Evolutionary conservation across 108 stramenopile genomes (phyloP), one percentile per base, ranked within the genome.

Genomic region (Cyclotella cryptica): DNA sequence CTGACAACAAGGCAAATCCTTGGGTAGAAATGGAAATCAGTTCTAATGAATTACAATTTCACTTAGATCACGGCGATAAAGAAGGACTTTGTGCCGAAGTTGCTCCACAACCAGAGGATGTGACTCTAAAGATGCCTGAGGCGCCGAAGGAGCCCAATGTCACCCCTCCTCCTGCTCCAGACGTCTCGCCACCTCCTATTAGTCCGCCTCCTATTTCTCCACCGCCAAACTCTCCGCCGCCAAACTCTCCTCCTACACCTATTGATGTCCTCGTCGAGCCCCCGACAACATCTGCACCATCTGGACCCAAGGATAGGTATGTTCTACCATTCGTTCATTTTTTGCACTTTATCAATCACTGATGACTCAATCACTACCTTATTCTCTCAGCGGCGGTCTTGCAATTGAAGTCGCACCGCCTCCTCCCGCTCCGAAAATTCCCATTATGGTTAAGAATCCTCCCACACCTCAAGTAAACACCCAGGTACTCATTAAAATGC

Each of bases 401-500:
- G 30, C 15, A 40, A 62, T 62, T 41, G 61, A 62, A 40, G 40
- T 62, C 13, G 65, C 65, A 27, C 45, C 65, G 1, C 44, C 65
- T 27, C 8, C 26, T 47, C 46, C 65, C 6, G 24, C 19, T 21
- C 46, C 46, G 2, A 46, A 22, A 10, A 66, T 47, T 24, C 65
- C 65, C 44, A 47, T 66, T 22, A 47, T 8, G 1, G 43, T 66
- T 3, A 66, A 45, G 65, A 66, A 46, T 24, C 45, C 65, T 4
- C 65, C 65, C 13, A 46, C 65, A 1, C 65, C 65, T 47, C 45
- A 47, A 66, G 65, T 66, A 3, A 62, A 62, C 35, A 62, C 61
- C 1, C 61, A 62, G 57, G 57, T 58, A 58, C 22, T 49, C 47
- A 35, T 35, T 2, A n/a, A 49, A 49, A n/a, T 49, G 47, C 47